Percentiles rank a stretch among this genome's conserved stretches.
These are phyloP conservation scores for Globisporangium sylvaticum DNA, from an alignment of 352 stramenopile genomes.

Conservation along the genomic window DNA sequence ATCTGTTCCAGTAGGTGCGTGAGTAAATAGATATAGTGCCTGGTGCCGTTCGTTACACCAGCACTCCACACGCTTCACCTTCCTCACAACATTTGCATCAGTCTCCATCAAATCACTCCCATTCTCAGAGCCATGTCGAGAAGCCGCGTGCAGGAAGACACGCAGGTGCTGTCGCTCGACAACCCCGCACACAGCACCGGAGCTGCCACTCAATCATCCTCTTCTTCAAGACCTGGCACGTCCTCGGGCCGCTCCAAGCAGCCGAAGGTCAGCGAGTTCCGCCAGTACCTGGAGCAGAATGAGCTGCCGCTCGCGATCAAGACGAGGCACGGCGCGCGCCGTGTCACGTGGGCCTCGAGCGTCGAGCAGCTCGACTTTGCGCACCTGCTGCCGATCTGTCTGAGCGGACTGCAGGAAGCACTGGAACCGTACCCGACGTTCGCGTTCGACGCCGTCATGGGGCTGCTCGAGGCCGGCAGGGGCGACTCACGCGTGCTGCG, in stretches of 20 bases:
- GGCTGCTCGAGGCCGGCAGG: constrained; percentile 47
- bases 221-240: constrained; percentile 3
- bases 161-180: constrained; percentile 57
- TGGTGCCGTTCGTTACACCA: background rate
- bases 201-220: background rate
- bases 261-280: constrained; percentile 67
- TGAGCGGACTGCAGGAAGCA: constrained; percentile 67
- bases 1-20: constrained; percentile 29
- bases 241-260: constrained; percentile 35
- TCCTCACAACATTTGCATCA: background rate
- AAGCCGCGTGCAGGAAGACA: constrained; percentile 5
- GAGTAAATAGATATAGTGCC: background rate
- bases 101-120: background rate
- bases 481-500: constrained; percentile 45
- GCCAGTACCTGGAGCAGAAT: constrained; percentile 60
- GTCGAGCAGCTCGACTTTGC: constrained; percentile 59
- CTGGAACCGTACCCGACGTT: constrained; percentile 72
- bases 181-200: background rate
- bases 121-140: constrained; percentile 10
- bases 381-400: constrained; percentile 69
- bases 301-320: constrained; percentile 62
- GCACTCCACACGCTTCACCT: background rate
- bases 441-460: constrained; percentile 64
- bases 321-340: constrained; percentile 33
- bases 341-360: constrained; percentile 54